These are phyloP conservation scores for Luffa acutangula DNA, from an alignment of 306 rosid species.

Conservation along the genomic window DNA sequence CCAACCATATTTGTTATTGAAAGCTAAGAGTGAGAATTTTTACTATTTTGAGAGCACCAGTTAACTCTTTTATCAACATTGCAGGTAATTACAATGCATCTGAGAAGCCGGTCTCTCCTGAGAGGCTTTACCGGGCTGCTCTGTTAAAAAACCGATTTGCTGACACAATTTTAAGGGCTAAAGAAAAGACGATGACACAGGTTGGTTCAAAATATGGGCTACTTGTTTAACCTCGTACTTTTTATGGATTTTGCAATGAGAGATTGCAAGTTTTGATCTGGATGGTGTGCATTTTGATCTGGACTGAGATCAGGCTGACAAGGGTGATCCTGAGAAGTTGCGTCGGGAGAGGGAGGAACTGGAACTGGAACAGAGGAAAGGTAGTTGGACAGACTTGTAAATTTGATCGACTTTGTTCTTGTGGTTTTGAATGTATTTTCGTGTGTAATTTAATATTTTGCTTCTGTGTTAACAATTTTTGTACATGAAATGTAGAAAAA, in stretches of 20 bases:
- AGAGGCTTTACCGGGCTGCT: conserved; percentile 60
- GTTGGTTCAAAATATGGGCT: conserved; percentile 20
- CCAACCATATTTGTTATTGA: not conserved
- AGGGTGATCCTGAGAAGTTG: conserved; percentile 76
- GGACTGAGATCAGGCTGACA: conserved; percentile 50
- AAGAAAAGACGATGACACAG: conserved; percentile 67
- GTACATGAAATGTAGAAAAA: conserved; percentile 38
- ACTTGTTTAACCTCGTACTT: conserved; percentile 9
- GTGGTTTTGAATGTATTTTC: not conserved
- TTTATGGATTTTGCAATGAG: conserved; percentile 2
- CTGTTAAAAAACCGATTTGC: conserved; percentile 54
- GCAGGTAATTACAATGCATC: conserved; percentile 53
- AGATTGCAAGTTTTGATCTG: conserved; percentile 3
- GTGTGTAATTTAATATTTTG: not conserved
- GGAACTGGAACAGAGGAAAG: conserved; percentile 61
- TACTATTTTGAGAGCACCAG: conserved; percentile 12
- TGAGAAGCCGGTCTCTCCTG: conserved; percentile 64
- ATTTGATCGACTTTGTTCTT: not conserved
- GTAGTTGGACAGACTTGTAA: conserved; percentile 13
- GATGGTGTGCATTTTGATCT: conserved; percentile 9
- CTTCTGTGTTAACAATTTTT: not conserved
- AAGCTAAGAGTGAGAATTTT: conserved; percentile 13
- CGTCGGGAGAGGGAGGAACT: conserved; percentile 58
- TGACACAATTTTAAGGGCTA: conserved; percentile 79
- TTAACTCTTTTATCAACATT: not conserved